Evolutionary conservation across 306 rosid species (phyloP).

Genomic region (Amphicarpaea edgeworthii): DNA sequence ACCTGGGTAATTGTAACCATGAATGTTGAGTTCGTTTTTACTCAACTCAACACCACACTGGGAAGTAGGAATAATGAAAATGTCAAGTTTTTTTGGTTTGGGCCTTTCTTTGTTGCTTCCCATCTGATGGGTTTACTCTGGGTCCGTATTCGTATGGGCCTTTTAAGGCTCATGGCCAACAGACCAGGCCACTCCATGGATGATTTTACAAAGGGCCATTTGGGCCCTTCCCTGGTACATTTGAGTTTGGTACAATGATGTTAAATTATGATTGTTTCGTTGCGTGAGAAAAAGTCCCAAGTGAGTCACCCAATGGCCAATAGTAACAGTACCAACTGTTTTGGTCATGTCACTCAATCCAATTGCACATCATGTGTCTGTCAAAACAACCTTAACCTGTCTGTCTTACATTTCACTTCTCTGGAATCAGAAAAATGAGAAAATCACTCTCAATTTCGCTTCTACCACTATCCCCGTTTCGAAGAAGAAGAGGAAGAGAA

Average conservation of each 20-base stretch:
- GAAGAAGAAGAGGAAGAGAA: too few relatives aligned
- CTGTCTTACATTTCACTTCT: neutral
- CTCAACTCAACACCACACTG: neutral
- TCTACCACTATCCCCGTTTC: too few relatives aligned
- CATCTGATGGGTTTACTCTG: too few relatives aligned
- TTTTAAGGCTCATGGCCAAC: too few relatives aligned
- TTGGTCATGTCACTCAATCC: neutral
- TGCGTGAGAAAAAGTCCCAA: neutral
- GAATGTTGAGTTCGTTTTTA: neutral
- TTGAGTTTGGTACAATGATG: too few relatives aligned
- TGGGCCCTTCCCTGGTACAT: too few relatives aligned
- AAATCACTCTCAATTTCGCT: neutral
- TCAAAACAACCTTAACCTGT: neutral
- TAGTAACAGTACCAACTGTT: too few relatives aligned
- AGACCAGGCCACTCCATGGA: too few relatives aligned
- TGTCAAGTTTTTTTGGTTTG: neutral
- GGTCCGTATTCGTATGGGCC: too few relatives aligned
- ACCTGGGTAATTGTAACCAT: slow-evolving; percentile 92
- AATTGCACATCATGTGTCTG: slow-evolving; percentile 1
- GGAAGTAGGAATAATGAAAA: neutral
- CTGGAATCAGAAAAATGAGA: neutral
- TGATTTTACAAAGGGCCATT: too few relatives aligned
- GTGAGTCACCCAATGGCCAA: neutral
- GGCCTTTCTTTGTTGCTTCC: neutral
- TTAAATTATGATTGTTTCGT: neutral